A percentile compares a stretch with the other conserved stretches of the same genome.
Evolutionary conservation across 2,329 filamentous ascomycete species (phyloP).

Genomic region (Penicillium sp.): DNA sequence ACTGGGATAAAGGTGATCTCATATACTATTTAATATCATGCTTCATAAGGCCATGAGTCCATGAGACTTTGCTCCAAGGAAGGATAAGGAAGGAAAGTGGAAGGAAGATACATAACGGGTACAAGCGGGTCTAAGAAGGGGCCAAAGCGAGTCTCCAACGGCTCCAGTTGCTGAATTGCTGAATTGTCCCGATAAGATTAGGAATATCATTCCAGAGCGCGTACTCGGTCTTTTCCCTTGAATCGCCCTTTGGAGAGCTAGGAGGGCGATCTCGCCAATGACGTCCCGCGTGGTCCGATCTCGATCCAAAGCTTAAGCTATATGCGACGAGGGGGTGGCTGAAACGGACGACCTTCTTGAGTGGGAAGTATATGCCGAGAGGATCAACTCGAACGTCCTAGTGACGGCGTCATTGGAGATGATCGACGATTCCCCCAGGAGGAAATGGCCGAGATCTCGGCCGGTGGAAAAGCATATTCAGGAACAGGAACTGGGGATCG

Average conservation of each 20-base stretch:
- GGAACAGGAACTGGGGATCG: neutral
- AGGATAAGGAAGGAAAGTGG: neutral
- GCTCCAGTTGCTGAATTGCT: neutral
- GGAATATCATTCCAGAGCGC: neutral
- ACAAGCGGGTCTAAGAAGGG: slow-evolving; percentile 9
- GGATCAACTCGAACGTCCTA: neutral
- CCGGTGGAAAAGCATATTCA: neutral
- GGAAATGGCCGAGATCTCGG: neutral
- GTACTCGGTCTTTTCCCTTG: too few species aligned
- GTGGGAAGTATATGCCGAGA: slow-evolving; percentile 12
- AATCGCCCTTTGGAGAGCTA: neutral
- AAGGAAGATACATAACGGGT: too few species aligned
- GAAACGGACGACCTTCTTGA: slow-evolving; percentile 13
- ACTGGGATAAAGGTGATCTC: slow-evolving; percentile 10
- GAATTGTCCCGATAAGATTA: slow-evolving; percentile 4
- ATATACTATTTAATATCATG: too few species aligned
- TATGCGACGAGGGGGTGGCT: slow-evolving; percentile 5
- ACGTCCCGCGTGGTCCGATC: slow-evolving; percentile 19
- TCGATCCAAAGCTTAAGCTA: slow-evolving; percentile 25
- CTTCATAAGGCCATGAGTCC: too few species aligned
- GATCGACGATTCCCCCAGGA: neutral
- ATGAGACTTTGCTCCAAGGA: too few species aligned
- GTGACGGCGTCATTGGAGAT: neutral
- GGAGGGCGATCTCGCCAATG: slow-evolving; percentile 18
- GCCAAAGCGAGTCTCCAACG: slow-evolving; percentile 4